A percentile compares a stretch with the other conserved stretches of the same genome.
These are phyloP conservation scores for Silybum marianum DNA, from an alignment of 129 eudicot species.

Conservation along the genomic window DNA sequence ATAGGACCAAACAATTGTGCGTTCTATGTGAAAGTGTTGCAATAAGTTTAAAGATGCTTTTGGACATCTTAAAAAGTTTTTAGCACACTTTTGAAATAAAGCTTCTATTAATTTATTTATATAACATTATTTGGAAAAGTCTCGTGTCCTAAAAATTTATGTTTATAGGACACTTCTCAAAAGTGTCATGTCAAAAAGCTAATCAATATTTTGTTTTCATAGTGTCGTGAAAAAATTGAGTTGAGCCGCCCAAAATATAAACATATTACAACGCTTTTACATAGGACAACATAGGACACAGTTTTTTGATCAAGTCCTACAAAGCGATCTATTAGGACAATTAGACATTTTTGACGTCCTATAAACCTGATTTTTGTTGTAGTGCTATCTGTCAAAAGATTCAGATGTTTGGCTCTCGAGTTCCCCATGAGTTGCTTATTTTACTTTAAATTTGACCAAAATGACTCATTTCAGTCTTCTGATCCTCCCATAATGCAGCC, in stretches of 20 bases:
- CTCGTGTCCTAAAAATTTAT: neutral
- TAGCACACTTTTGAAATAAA: neutral
- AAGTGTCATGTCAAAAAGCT: neutral
- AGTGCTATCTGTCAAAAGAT: neutral
- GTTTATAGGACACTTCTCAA: neutral
- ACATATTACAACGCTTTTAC: neutral
- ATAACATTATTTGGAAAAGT: neutral
- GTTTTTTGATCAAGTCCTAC: neutral
- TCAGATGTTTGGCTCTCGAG: neutral
- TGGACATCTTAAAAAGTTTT: neutral
- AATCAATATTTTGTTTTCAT: neutral
- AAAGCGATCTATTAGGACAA: neutral
- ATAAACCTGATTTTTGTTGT: neutral
- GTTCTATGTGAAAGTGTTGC: neutral
- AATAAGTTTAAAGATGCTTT: neutral
- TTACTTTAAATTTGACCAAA: neutral
- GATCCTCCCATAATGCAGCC: slow-evolving; percentile 49
- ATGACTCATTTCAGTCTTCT: neutral
- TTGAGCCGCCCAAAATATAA: neutral
- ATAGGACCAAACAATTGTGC: neutral
- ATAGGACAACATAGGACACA: neutral
- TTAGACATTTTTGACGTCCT: neutral
- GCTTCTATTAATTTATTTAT: no score
- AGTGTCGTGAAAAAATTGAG: neutral
- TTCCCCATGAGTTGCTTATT: neutral